Evolutionary conservation across 306 rosid genomes (phyloP).

Genomic region (Boehmeria nivea): DNA sequence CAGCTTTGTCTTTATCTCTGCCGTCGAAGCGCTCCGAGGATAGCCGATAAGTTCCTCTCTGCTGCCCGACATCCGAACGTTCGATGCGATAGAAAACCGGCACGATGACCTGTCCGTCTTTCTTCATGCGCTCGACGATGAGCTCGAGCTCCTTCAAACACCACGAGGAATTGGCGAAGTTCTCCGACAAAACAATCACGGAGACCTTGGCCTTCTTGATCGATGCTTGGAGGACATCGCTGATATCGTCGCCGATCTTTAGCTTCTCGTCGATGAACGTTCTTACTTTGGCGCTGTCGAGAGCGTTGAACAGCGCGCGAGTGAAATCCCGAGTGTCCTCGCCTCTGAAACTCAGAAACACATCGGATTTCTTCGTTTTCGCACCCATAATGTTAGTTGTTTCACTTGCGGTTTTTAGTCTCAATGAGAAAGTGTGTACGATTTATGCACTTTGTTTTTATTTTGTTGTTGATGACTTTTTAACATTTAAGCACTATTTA

Average conservation of each 20-base stretch:
- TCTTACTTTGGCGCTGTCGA: background rate
- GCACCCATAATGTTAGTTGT: no score
- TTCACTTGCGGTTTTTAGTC: no score
- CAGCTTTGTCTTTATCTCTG: no score
- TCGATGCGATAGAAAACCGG: background rate
- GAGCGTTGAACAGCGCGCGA: conserved; percentile 1
- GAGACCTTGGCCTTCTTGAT: conserved; percentile 12
- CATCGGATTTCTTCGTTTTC: background rate
- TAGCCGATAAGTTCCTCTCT: background rate
- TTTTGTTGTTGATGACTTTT: no score
- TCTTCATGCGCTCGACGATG: conserved; percentile 5
- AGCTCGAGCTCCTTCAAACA: conserved; percentile 18
- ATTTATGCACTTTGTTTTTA: no score
- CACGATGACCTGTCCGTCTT: background rate
- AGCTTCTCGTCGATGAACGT: conserved; percentile 7
- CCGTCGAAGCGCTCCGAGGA: no score
- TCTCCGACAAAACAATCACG: conserved; percentile 13
- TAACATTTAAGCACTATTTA: no score
- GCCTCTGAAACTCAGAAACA: conserved; percentile 18
- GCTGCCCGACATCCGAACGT: background rate
- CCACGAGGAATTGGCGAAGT: conserved; percentile 14
- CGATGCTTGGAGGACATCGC: background rate
- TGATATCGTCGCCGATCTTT: conserved; percentile 13
- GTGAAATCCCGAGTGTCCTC: conserved; percentile 9
- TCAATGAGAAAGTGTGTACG: no score